Base-by-base conservation (phyloP, 1,139 yeast genomes). In the Sugiyamaella paludigena region DNA sequence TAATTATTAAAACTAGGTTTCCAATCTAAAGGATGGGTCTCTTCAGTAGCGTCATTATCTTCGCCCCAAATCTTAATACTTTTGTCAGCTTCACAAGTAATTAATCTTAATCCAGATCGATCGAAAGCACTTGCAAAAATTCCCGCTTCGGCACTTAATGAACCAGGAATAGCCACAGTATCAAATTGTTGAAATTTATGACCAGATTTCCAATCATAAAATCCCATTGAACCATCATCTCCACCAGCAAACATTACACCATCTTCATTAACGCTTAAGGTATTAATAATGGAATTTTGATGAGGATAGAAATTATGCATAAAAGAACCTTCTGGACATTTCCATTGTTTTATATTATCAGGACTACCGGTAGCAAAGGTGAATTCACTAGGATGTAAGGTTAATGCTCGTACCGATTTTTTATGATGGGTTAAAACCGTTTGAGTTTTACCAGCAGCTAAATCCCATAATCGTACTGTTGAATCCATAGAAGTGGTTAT, bases 1-100 rank as follows among this genome's bases (percentile, higher is more conserved):
- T 33, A 44, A 39, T n/a, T 40, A 40, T 12, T 16, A 26, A 35
- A 40, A 11, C 36, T 37, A 15, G 80, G 79, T 45, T 68, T 67
- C 76, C 80, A 77, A 7, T 72, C 71, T 12, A 77, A 58, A 8
- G 81, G 81, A 58, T 76, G 71, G 0, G 73, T 59, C 39, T 70
- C 74, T 35, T 66, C 68, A 0, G 78, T 75, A 0, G 81, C 80
- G 2, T 61, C 62, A 7, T 70, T 70, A 46, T 73, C 78, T 55
- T 80, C 83, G 43, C 63, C 80, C 96, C 97, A 92, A 1, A 92
- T 72, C 64, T 89, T 88, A 43, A 92, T 80, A 59, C 89, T 84
- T 66, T 89, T 91, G 66, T 92, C 98, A 9, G 89, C 84, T 60
- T 87, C 96, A 46, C 96, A 88, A 0, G 96, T 87, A 16, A 92